Conservation (phyloP, 257 asterid species). For the Nicotiana tabacum region DNA sequence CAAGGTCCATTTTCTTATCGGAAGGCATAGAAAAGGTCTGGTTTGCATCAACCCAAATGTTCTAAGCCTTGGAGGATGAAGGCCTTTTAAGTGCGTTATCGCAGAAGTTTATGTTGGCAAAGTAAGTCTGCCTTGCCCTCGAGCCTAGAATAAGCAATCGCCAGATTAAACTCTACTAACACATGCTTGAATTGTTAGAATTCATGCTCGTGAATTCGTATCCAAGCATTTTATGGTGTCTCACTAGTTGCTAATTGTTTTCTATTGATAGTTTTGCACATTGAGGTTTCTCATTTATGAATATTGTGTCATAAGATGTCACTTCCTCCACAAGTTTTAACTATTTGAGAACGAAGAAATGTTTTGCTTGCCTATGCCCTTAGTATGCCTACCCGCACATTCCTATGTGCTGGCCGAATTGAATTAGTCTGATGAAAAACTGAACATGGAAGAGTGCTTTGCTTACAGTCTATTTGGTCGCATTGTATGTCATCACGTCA, state of each 20-base stretch:
- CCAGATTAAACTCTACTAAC: neutral
- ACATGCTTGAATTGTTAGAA: neutral
- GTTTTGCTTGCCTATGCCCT: neutral
- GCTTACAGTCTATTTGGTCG: neutral
- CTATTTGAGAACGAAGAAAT: neutral
- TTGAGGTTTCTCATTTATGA: neutral
- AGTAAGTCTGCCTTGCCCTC: neutral
- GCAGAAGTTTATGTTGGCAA: neutral
- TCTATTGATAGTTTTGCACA: neutral
- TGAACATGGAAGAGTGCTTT: neutral
- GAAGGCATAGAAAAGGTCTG: neutral
- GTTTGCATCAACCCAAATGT: neutral
- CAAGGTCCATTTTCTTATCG: neutral
- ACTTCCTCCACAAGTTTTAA: neutral
- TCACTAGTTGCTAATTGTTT: conserved; percentile 5
- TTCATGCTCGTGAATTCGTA: neutral
- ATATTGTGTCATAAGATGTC: neutral
- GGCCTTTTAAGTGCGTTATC: neutral
- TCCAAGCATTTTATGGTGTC: neutral
- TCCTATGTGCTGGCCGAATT: neutral
- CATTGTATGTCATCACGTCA: neutral
- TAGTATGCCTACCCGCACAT: neutral
- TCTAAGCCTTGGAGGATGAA: conserved; percentile 7
- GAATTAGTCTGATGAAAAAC: neutral
- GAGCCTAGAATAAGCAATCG: too few relatives aligned